phyloP scores from a whole-genome alignment of 1,284 basidiomycete genomes.

The Ceratobasidium sp. region DNA sequence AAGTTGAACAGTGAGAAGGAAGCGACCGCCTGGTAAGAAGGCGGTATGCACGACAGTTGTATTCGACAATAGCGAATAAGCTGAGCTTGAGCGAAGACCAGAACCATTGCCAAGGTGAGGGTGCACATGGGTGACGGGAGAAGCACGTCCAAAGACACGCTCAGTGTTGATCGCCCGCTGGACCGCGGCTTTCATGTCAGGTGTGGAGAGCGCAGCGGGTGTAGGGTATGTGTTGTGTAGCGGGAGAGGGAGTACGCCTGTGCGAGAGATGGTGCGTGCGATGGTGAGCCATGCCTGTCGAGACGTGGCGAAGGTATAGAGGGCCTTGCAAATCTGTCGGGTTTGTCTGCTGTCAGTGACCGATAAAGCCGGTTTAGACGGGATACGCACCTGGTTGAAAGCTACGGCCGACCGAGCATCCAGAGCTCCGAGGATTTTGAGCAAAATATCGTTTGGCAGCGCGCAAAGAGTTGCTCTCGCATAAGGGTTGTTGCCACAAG shows the following conservation, averaged over 20 bases:
- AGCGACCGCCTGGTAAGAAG: conserved; percentile 38
- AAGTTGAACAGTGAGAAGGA: conserved; percentile 38
- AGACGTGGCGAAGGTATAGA: conserved; percentile 36
- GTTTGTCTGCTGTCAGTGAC: conserved; percentile 17
- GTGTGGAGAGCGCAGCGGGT: conserved; percentile 28
- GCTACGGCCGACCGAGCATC: conserved; percentile 20
- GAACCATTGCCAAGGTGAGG: conserved; percentile 36
- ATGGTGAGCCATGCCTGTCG: conserved; percentile 34
- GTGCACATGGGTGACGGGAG: conserved; percentile 38
- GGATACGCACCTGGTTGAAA: conserved; percentile 6
- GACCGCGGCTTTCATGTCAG: conserved; percentile 31
- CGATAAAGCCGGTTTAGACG: background rate
- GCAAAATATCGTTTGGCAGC: conserved; percentile 34
- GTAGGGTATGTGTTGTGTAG: conserved; percentile 32
- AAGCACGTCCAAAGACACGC: conserved; percentile 34
- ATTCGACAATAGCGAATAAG: conserved; percentile 34
- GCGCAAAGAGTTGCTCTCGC: conserved; percentile 26
- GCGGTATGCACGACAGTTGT: conserved; percentile 35
- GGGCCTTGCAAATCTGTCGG: conserved; percentile 25
- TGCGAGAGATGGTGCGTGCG: conserved; percentile 30
- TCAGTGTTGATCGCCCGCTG: conserved; percentile 19
- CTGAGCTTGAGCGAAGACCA: conserved; percentile 10
- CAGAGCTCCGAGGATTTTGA: conserved; percentile 36
- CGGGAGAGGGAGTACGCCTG: conserved; percentile 14
- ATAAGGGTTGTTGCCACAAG: conserved; percentile 24